phyloP scores from a whole-genome alignment of 129 eudicot genomes.

The Flaveria sonorensis region DNA sequence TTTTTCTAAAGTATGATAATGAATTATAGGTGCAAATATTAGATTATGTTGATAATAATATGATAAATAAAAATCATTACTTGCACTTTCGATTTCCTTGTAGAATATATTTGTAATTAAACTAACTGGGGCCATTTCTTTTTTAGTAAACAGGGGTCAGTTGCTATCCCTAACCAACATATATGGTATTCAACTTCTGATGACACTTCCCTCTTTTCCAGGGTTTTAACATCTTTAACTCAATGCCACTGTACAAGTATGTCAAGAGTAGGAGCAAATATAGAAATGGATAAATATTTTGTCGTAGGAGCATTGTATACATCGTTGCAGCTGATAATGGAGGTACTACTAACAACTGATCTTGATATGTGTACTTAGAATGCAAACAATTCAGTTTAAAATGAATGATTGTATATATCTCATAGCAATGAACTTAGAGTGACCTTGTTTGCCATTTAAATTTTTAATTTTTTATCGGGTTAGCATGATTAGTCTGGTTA shows the following conservation, averaged over 20 bases:
- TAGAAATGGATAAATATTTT: conserved; percentile 20
- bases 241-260: neutral
- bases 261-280: conserved; percentile 7
- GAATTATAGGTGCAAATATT: neutral
- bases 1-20: neutral
- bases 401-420: conserved; percentile 27
- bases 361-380: conserved; percentile 27
- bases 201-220: conserved; percentile 21
- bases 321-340: conserved; percentile 28
- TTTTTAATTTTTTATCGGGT: neutral
- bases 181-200: neutral
- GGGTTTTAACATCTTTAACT: conserved; percentile 23
- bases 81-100: neutral
- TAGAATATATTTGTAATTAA: neutral
- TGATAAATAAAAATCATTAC: neutral
- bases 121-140: neutral
- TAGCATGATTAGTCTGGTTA: neutral
- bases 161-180: neutral
- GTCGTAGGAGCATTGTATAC: neutral
- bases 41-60: neutral
- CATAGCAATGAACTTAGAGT: conserved; percentile 8
- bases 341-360: conserved; percentile 36
- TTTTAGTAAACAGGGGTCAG: neutral
- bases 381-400: conserved; percentile 10
- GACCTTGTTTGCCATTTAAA: neutral